phyloP scores from a whole-genome alignment of 768 basidiomycete genomes.

The Suillus luteus region DNA sequence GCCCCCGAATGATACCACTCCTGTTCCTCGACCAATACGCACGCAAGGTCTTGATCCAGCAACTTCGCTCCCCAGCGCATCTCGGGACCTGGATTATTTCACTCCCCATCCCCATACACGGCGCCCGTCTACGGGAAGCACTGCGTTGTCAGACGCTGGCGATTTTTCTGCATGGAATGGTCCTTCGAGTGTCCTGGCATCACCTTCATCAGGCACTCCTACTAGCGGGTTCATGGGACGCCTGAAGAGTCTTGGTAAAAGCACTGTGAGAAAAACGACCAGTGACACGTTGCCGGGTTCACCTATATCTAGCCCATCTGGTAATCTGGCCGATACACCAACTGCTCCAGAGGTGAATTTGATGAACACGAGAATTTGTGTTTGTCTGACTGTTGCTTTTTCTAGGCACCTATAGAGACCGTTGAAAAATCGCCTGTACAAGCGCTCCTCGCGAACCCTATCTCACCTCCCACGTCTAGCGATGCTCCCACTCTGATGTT shows the following conservation, averaged over 20 bases:
- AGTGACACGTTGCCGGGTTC: constrained; percentile 29
- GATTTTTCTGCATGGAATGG: constrained; percentile 48
- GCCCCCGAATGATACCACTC: constrained; percentile 36
- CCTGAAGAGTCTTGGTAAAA: constrained; percentile 74
- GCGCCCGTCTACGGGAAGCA: constrained; percentile 45
- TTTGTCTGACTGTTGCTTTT: constrained; percentile 12
- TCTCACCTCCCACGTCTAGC: constrained; percentile 64
- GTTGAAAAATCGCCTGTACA: constrained; percentile 54
- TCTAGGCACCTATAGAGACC: constrained; percentile 29
- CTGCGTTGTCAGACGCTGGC: constrained; percentile 45
- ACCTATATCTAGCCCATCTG: constrained; percentile 21
- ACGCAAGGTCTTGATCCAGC: constrained; percentile 46
- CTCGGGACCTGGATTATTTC: constrained; percentile 55
- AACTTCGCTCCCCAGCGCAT: constrained; percentile 25
- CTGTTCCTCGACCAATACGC: constrained; percentile 39
- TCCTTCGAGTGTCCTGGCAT: constrained; percentile 34
- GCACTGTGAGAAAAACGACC: constrained; percentile 37
- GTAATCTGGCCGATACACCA: constrained; percentile 18
- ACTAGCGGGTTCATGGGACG: constrained; percentile 70
- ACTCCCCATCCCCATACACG: constrained; percentile 43
- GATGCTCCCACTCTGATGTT: constrained; percentile 73
- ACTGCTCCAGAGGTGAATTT: constrained; percentile 29
- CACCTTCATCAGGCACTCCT: constrained; percentile 52
- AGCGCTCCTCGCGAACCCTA: constrained; percentile 50
- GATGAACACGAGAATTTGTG: neutral